Evolutionary conservation across 495 filamentous ascomycete genomes (phyloP).

Genomic region (Cercophora scortea): DNA sequence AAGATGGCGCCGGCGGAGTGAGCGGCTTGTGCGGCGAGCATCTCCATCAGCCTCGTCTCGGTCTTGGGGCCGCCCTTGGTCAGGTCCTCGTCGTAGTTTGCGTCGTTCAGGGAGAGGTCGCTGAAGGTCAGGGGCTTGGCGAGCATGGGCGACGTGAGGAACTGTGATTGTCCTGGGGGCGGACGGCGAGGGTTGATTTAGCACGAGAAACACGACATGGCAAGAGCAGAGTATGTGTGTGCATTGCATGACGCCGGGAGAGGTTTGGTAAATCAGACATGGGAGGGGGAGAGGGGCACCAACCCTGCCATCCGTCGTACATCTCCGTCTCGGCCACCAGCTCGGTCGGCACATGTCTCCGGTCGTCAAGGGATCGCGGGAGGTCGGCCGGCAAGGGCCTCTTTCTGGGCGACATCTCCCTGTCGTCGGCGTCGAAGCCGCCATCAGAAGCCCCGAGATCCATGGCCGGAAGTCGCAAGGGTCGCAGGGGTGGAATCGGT

Average conservation of each 20-base stretch:
- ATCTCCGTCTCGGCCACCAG: slow-evolving; percentile 80
- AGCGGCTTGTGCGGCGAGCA: slow-evolving; percentile 89
- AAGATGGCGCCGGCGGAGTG: slow-evolving; percentile 63
- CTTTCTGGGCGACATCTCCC: slow-evolving; percentile 16
- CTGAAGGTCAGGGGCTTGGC: slow-evolving; percentile 80
- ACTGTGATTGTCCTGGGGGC: slow-evolving; percentile 79
- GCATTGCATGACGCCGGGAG: slow-evolving; percentile 9
- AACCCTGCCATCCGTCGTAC: slow-evolving; percentile 99
- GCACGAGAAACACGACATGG: not conserved
- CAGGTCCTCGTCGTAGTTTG: slow-evolving; percentile 55
- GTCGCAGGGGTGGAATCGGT: not conserved
- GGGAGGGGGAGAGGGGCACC: slow-evolving; percentile 11
- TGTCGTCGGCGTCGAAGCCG: slow-evolving; percentile 29
- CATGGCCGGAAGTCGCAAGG: slow-evolving; percentile 32
- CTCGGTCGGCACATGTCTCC: slow-evolving; percentile 50
- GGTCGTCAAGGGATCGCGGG: slow-evolving; percentile 84
- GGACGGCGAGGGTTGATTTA: slow-evolving; percentile 8
- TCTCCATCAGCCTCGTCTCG: slow-evolving; percentile 84
- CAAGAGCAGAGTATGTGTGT: not conserved
- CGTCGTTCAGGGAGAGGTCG: slow-evolving; percentile 69
- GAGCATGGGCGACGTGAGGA: slow-evolving; percentile 75
- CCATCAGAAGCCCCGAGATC: slow-evolving; percentile 48
- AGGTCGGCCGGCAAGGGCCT: slow-evolving; percentile 73
- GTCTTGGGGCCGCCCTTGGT: slow-evolving; percentile 61
- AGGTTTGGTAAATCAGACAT: not conserved